These are phyloP conservation scores for Exophiala sideris DNA, from an alignment of 2,329 filamentous ascomycete species.

Conservation along the genomic window DNA sequence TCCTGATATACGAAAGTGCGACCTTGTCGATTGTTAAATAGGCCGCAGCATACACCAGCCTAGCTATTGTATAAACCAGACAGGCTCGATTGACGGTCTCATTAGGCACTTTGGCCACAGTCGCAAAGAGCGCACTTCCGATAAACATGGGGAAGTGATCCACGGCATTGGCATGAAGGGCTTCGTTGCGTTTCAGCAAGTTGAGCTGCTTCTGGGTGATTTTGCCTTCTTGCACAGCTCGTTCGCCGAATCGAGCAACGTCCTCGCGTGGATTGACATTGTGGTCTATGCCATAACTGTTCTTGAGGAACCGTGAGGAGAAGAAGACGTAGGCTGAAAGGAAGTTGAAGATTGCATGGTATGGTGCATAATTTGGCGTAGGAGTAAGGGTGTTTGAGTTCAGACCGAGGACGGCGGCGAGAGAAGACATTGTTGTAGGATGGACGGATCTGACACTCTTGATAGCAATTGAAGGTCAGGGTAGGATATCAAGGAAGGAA, in stretches of 20 bases:
- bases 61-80: slow-evolving; percentile 36
- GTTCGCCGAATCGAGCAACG: slow-evolving; percentile 44
- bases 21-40: slow-evolving; percentile 36
- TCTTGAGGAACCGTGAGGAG: slow-evolving; percentile 37
- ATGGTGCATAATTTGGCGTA: slow-evolving; percentile 30
- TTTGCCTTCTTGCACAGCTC: slow-evolving; percentile 43
- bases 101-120: slow-evolving; percentile 35
- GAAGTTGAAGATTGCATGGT: slow-evolving; percentile 40
- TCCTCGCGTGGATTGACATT: slow-evolving; percentile 47
- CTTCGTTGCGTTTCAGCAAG: slow-evolving; percentile 44
- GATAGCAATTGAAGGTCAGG: too few relatives aligned
- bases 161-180: slow-evolving; percentile 46
- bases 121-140: slow-evolving; percentile 33
- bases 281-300: slow-evolving; percentile 42
- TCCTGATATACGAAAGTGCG: slow-evolving; percentile 34
- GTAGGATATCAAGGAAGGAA: too few relatives aligned
- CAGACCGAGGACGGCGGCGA: slow-evolving; percentile 13
- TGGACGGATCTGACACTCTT: too few relatives aligned
- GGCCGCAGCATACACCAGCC: slow-evolving; percentile 33
- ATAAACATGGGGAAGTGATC: slow-evolving; percentile 37
- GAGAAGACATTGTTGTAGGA: slow-evolving; percentile 5
- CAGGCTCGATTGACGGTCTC: slow-evolving; percentile 38
- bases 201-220: slow-evolving; percentile 42
- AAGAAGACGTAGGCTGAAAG: slow-evolving; percentile 37
- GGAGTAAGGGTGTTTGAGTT: background rate